Base-by-base conservation (phyloP, 768 basidiomycete genomes). In the Sutorius australiensis region DNA sequence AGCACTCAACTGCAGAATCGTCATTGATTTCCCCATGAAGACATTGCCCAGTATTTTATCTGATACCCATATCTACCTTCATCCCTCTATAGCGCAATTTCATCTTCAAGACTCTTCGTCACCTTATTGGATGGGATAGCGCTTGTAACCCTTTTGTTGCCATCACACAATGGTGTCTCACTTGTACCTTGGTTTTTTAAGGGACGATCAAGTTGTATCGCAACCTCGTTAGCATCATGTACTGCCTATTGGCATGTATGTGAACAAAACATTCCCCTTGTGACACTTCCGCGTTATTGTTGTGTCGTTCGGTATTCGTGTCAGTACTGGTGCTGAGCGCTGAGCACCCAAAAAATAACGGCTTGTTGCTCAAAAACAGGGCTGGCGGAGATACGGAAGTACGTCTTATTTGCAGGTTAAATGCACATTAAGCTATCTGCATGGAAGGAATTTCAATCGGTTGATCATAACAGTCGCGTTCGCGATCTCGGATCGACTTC, bases 61-160 rank as follows among this genome's bases (percentile, higher is more conserved):
- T 30, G 56, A 63, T 67, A 60, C 65, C 63, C 60, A 19, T 43
- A 21, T 37, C 32, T 54, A 40, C 21, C 43, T 52, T 49, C 27
- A 40, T 39, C 51, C 31, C 41, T 24, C 24, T 24, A 24, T 24
- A 4, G 24, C 24, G 24, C 24, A 24, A 28, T 52, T 28, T 21
- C 44, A 44, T 39, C 45, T 21, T 21, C n/a, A 32, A 19, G 41
- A n/a, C 50, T 40, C 17, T 1, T 41, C 17, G 10, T 27, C 32
- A 36, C 43, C 50, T 46, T 39, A 24, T 49, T 44, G 42, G 49
- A 54, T 43, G 41, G 39, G 41, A 30, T 54, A 37, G 45, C 39
- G 30, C 51, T 52, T 58, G 51, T 67, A 56, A 9, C 34, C 46
- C n/a, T 47, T n/a, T 42, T 40, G 8, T 30, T 43, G 33, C 49